Conservation (phyloP, 345 rosid species). For the Moricandia arvensis region DNA sequence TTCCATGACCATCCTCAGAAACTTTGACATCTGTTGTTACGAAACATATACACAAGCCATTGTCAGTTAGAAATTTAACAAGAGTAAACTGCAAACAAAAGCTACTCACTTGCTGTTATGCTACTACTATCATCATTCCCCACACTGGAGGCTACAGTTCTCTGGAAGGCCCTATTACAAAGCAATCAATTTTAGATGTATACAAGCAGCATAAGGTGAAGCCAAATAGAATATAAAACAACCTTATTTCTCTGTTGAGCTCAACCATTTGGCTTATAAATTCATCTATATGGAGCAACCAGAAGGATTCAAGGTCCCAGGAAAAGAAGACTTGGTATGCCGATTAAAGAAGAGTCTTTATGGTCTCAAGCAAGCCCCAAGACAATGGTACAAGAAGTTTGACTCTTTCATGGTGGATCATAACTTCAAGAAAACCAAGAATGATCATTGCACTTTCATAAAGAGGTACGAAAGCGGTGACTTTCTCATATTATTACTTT, state of each 20-base stretch:
- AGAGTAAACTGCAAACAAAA: not conserved
- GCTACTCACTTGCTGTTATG: conserved; percentile 41
- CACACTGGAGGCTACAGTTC: conserved; percentile 25
- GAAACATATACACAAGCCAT: conserved; percentile 17
- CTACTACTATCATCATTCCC: conserved; percentile 26
- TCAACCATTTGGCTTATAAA: conserved; percentile 66
- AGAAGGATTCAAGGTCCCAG: too few relatives aligned
- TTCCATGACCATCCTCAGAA: conserved; percentile 30
- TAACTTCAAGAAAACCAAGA: too few relatives aligned
- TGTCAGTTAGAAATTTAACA: not conserved
- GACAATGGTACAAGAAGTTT: too few relatives aligned
- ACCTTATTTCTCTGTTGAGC: conserved; percentile 64
- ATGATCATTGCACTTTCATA: too few relatives aligned
- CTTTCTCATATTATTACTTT: too few relatives aligned
- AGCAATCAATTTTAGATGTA: conserved; percentile 2
- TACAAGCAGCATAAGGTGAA: not conserved
- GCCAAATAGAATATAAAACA: not conserved
- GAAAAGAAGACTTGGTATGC: too few relatives aligned
- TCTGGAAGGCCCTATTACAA: conserved; percentile 40
- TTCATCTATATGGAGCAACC: too few relatives aligned
- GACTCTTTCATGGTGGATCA: too few relatives aligned
- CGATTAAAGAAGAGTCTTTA: too few relatives aligned
- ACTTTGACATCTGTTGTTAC: conserved; percentile 21
- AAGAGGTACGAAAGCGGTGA: too few relatives aligned
- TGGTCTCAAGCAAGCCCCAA: too few relatives aligned